These are phyloP conservation scores for Solanum hybrid DNA, from an alignment of 305 asterid genomes.

Conservation along the genomic window DNA sequence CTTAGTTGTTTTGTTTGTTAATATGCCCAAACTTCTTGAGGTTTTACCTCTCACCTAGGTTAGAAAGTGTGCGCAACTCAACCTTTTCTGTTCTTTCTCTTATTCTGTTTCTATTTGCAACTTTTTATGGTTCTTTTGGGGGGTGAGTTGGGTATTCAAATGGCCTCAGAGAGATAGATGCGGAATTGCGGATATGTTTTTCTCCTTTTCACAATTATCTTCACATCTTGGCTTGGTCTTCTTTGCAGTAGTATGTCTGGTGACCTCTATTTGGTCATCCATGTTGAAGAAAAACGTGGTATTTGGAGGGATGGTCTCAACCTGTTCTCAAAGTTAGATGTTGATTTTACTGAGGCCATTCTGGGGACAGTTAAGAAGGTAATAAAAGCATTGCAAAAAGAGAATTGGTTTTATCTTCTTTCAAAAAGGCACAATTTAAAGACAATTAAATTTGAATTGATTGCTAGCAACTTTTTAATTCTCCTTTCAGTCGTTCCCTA, in stretches of 20 bases:
- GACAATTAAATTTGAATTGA: not conserved
- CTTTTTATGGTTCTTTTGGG: not conserved
- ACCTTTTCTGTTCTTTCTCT: not conserved
- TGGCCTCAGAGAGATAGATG: not conserved
- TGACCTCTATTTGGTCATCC: conserved; percentile 70
- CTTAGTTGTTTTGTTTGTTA: not conserved
- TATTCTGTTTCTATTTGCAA: not conserved
- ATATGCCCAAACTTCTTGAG: not conserved
- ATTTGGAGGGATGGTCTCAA: conserved; percentile 80
- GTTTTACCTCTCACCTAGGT: not conserved
- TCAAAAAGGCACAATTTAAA: not conserved
- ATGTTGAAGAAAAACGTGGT: conserved; percentile 52
- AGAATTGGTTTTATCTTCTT: not conserved
- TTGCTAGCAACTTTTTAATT: not conserved
- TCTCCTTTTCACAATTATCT: not conserved
- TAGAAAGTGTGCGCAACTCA: not conserved
- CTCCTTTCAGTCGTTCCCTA: not conserved
- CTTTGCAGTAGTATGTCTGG: conserved; percentile 64
- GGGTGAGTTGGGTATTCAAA: not conserved
- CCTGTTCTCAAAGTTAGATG: conserved; percentile 60
- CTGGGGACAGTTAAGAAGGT: conserved; percentile 80
- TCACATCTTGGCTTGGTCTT: not conserved
- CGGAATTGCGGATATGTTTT: not conserved
- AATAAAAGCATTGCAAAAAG: conserved; percentile 12
- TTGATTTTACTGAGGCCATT: conserved; percentile 85